phyloP scores from a whole-genome alignment of 2,329 filamentous ascomycete species.

The Diaporthe sp. region DNA sequence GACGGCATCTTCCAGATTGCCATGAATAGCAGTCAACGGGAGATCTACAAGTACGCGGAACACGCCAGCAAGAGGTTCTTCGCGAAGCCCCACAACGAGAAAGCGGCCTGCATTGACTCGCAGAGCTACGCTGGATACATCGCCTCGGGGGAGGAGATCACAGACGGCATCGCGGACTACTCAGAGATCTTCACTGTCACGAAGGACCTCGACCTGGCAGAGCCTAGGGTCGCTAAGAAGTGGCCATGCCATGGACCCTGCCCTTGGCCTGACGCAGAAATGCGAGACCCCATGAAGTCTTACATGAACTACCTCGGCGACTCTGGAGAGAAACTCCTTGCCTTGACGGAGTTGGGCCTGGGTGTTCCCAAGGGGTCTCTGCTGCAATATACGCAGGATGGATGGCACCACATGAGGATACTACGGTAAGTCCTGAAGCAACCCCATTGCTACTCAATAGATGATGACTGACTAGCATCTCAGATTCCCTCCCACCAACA shows the following conservation, averaged over 20 bases:
- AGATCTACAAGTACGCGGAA: conserved; percentile 54
- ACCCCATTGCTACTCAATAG: not conserved
- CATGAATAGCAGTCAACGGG: conserved; percentile 54
- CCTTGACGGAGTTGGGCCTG: conserved; percentile 61
- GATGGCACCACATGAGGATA: conserved; percentile 66
- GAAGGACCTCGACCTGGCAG: conserved; percentile 58
- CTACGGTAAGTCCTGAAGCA: conserved; percentile 54
- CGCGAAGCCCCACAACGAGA: conserved; percentile 51
- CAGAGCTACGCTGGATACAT: conserved; percentile 64
- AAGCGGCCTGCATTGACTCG: conserved; percentile 59
- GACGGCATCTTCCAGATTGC: conserved; percentile 64
- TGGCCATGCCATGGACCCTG: conserved; percentile 66
- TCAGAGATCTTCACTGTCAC: conserved; percentile 67
- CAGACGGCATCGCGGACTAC: conserved; percentile 64
- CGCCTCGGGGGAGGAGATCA: conserved; percentile 64
- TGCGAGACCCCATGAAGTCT: conserved; percentile 55
- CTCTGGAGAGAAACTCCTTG: conserved; percentile 60
- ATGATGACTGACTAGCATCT: conserved; percentile 1
- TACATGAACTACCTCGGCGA: conserved; percentile 59
- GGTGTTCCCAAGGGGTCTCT: conserved; percentile 56
- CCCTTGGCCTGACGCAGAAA: conserved; percentile 61
- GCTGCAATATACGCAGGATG: conserved; percentile 59
- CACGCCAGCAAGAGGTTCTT: conserved; percentile 58
- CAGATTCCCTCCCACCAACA: conserved; percentile 52
- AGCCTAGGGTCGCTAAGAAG: conserved; percentile 55